Evolutionary conservation across 768 basidiomycete genomes (phyloP).

Genomic region (Podaxis carcinomalis): DNA sequence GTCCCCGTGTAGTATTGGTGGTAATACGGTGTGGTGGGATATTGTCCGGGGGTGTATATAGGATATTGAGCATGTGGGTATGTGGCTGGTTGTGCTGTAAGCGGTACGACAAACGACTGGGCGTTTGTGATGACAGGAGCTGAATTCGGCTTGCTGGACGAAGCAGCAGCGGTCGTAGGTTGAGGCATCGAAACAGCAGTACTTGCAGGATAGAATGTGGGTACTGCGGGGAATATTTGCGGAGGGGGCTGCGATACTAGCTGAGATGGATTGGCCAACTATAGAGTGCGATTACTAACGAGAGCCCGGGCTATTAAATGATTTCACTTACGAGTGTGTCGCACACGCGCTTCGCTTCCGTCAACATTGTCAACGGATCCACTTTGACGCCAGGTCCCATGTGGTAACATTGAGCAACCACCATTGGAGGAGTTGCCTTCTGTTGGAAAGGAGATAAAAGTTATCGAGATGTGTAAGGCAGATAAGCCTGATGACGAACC

Average conservation of each 20-base stretch:
- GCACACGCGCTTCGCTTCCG: conserved; percentile 73
- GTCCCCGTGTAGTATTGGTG: conserved; percentile 37
- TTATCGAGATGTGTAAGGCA: conserved; percentile 11
- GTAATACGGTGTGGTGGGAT: conserved; percentile 65
- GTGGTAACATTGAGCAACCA: conserved; percentile 78
- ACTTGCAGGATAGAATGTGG: conserved; percentile 31
- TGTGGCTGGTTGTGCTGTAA: conserved; percentile 43
- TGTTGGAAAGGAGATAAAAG: conserved; percentile 15
- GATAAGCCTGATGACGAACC: conserved; percentile 39
- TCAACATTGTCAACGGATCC: conserved; percentile 70
- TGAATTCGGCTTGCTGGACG: conserved; percentile 23
- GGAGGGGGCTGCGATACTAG: conserved; percentile 65
- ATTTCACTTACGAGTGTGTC: conserved; percentile 58
- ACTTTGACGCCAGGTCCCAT: conserved; percentile 66
- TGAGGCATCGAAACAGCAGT: conserved; percentile 26
- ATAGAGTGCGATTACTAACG: conserved; percentile 13
- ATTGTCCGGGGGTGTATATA: conserved; percentile 38
- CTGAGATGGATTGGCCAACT: conserved; percentile 75
- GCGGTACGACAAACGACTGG: conserved; percentile 67
- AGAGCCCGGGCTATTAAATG: not conserved
- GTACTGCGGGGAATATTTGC: conserved; percentile 45
- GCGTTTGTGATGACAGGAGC: conserved; percentile 63
- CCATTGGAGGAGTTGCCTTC: conserved; percentile 63
- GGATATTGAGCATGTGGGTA: conserved; percentile 44
- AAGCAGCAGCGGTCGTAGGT: conserved; percentile 23